Conservation (phyloP, 192 early-diverging fungal genomes). For the Dimargaris xerosporica region DNA sequence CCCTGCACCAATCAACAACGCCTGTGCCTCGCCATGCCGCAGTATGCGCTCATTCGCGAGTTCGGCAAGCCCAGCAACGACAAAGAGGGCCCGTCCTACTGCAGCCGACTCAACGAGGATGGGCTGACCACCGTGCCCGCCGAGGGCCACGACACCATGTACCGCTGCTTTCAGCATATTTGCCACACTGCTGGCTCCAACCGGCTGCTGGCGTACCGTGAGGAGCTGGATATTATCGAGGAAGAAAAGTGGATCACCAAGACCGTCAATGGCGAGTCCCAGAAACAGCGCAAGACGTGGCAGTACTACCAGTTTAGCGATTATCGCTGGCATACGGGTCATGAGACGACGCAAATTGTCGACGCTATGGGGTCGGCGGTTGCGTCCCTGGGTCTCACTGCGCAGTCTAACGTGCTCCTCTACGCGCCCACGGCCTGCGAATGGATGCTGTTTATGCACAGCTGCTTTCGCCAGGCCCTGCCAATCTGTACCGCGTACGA, state of each 20-base stretch:
- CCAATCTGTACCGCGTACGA: constrained; percentile 73
- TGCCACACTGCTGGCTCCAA: constrained; percentile 29
- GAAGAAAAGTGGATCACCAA: constrained; percentile 69
- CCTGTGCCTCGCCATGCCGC: background rate
- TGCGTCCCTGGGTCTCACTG: constrained; percentile 37
- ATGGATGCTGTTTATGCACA: constrained; percentile 25
- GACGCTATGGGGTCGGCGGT: constrained; percentile 57
- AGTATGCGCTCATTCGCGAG: background rate
- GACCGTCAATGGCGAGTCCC: constrained; percentile 40
- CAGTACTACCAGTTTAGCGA: constrained; percentile 57
- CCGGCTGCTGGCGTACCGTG: constrained; percentile 42
- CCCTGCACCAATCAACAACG: background rate
- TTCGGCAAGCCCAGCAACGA: background rate
- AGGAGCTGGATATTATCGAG: constrained; percentile 40
- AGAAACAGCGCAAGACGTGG: constrained; percentile 61
- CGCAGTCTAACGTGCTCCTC: constrained; percentile 36
- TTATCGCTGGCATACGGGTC: constrained; percentile 73
- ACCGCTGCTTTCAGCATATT: constrained; percentile 41
- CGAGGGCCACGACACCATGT: constrained; percentile 36
- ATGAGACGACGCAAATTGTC: constrained; percentile 38
- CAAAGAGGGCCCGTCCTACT: background rate
- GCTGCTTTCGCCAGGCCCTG: constrained; percentile 46
- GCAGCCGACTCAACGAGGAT: background rate
- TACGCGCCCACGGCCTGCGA: constrained; percentile 48
- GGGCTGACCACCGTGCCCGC: background rate